phyloP scores from a whole-genome alignment of 352 stramenopile species.

The Vaucheria bursata region DNA sequence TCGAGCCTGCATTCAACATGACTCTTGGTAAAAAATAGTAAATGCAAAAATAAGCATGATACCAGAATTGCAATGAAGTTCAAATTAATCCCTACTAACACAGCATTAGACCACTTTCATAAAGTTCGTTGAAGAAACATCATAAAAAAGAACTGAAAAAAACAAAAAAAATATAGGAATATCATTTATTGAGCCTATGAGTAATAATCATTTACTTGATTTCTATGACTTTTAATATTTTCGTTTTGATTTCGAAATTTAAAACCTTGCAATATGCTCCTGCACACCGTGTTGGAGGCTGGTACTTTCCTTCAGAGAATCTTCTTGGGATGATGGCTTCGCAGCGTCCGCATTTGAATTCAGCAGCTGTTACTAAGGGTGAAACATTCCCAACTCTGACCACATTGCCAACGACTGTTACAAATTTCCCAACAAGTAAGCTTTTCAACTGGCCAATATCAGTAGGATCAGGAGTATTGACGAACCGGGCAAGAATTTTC shows the following conservation, averaged over 20 bases:
- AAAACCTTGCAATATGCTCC: conserved; percentile 39
- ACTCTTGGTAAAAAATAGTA: not conserved
- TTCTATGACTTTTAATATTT: not conserved
- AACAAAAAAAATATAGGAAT: too few relatives aligned
- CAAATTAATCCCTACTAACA: not conserved
- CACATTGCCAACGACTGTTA: conserved; percentile 47
- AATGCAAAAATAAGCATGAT: not conserved
- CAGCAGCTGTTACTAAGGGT: conserved; percentile 32
- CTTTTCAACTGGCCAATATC: conserved; percentile 11
- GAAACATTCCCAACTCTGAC: conserved; percentile 33
- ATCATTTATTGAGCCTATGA: too few relatives aligned
- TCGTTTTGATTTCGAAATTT: not conserved
- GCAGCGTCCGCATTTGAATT: conserved; percentile 44
- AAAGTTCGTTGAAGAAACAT: not conserved
- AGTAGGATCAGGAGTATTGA: not conserved
- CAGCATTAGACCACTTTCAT: not conserved
- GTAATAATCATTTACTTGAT: too few relatives aligned
- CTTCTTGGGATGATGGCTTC: conserved; percentile 28
- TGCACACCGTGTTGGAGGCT: conserved; percentile 25
- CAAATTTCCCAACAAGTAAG: conserved; percentile 31
- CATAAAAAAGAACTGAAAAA: not conserved
- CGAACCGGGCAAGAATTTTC: not conserved
- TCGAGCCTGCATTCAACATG: not conserved
- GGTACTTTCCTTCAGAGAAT: conserved; percentile 46
- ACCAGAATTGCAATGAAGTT: too few relatives aligned